phyloP scores from a whole-genome alignment of 139 green algal genomes.

The Chlorella sp. region DNA sequence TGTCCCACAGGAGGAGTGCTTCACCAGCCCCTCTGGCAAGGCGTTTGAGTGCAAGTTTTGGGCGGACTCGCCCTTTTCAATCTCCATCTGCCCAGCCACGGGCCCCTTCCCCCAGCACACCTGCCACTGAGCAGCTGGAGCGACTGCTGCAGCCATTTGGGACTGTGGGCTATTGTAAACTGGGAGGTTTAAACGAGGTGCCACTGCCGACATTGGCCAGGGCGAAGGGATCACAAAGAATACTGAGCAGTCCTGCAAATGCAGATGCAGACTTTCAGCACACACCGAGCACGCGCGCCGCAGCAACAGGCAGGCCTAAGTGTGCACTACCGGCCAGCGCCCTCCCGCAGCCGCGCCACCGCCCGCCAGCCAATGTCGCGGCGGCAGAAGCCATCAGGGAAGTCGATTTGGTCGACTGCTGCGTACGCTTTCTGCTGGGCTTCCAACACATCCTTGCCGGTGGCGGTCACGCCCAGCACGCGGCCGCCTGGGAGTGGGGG shows the following conservation, averaged over 20 bases:
- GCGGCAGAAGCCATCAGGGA: conserved; percentile 84
- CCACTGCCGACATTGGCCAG: no score
- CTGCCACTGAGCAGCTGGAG: conserved; percentile 1
- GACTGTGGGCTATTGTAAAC: neutral
- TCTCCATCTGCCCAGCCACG: conserved; percentile 25
- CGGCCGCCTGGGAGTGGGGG: conserved; percentile 64
- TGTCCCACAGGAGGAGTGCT: conserved; percentile 20
- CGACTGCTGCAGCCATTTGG: no score
- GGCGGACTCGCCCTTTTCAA: conserved; percentile 19
- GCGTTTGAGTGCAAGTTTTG: conserved; percentile 23
- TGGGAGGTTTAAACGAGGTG: neutral
- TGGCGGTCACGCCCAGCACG: conserved; percentile 85
- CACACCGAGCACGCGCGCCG: no score
- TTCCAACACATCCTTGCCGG: conserved; percentile 65
- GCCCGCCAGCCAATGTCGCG: conserved; percentile 91
- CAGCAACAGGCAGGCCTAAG: no score
- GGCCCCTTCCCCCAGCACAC: conserved; percentile 9
- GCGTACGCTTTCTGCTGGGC: conserved; percentile 84
- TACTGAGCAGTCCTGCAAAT: no score
- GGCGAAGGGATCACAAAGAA: no score
- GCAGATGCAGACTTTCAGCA: no score
- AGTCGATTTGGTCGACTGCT: conserved; percentile 82
- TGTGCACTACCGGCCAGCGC: no score
- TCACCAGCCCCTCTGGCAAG: conserved; percentile 15
- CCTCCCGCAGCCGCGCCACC: conserved; percentile 52